phyloP scores from a whole-genome alignment of 139 green algal species.

The Picochlorum sp. region DNA sequence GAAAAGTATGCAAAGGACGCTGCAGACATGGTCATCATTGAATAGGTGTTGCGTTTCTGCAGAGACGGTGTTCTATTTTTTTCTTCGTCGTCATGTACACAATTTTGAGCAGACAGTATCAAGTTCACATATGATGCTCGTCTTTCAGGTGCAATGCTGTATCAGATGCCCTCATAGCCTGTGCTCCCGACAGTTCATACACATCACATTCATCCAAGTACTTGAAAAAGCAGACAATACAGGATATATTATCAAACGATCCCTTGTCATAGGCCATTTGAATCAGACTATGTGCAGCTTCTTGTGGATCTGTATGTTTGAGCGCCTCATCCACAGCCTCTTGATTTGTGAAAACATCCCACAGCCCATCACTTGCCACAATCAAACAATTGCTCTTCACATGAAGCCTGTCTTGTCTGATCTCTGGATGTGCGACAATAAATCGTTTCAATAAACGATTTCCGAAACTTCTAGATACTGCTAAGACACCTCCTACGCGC shows the following conservation, averaged over 20 bases:
- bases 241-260: slow-evolving; percentile 81
- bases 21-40: slow-evolving; percentile 9
- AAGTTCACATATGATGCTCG: too few relatives aligned
- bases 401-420: slow-evolving; percentile 60
- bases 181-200: background rate
- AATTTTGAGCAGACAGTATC: too few relatives aligned
- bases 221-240: slow-evolving; percentile 45
- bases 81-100: too few relatives aligned
- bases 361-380: slow-evolving; percentile 86
- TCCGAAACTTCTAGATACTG: slow-evolving; percentile 89
- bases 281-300: slow-evolving; percentile 55
- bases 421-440: slow-evolving; percentile 72
- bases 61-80: too few relatives aligned
- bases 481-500: slow-evolving; percentile 90
- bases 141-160: background rate
- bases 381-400: slow-evolving; percentile 65
- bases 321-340: slow-evolving; percentile 48
- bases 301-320: slow-evolving; percentile 25
- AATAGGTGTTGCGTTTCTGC: background rate
- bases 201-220: slow-evolving; percentile 1
- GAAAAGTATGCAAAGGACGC: slow-evolving; percentile 22
- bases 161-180: background rate
- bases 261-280: slow-evolving; percentile 65
- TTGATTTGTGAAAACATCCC: slow-evolving; percentile 85
- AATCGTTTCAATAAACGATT: slow-evolving; percentile 86